phyloP scores from a whole-genome alignment of 805 yeast genomes.

The Nakazawaea peltata region DNA sequence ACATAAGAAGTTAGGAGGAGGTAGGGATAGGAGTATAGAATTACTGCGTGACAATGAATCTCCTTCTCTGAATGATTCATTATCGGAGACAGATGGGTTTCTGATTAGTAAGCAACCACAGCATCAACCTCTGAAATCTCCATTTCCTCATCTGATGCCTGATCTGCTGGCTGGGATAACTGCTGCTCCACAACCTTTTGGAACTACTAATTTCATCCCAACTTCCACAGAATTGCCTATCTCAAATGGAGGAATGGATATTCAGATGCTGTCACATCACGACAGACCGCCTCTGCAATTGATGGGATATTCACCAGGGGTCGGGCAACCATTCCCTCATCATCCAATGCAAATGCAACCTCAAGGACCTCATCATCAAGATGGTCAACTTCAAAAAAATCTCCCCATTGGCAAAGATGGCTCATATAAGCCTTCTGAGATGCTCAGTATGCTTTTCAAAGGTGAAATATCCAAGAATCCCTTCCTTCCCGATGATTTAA shows the following conservation, averaged over 20 bases:
- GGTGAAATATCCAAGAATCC: too few relatives aligned
- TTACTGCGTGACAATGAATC: background rate
- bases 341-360: background rate
- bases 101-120: background rate
- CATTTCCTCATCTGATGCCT: background rate
- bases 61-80: background rate
- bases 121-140: background rate
- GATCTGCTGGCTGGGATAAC: background rate
- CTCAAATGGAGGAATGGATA: too few relatives aligned
- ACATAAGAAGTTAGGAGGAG: background rate
- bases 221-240: background rate
- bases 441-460: constrained; percentile 6
- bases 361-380: background rate
- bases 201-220: background rate
- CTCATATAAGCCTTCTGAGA: constrained; percentile 4
- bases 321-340: background rate
- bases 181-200: background rate
- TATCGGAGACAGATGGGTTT: too few relatives aligned
- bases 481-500: too few relatives aligned
- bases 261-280: too few relatives aligned
- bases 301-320: background rate
- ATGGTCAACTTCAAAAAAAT: background rate
- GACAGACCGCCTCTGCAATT: background rate
- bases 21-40: too few relatives aligned
- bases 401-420: too few relatives aligned